Conservation (phyloP, 129 eudicot genomes). For the Artemisia annua region DNA sequence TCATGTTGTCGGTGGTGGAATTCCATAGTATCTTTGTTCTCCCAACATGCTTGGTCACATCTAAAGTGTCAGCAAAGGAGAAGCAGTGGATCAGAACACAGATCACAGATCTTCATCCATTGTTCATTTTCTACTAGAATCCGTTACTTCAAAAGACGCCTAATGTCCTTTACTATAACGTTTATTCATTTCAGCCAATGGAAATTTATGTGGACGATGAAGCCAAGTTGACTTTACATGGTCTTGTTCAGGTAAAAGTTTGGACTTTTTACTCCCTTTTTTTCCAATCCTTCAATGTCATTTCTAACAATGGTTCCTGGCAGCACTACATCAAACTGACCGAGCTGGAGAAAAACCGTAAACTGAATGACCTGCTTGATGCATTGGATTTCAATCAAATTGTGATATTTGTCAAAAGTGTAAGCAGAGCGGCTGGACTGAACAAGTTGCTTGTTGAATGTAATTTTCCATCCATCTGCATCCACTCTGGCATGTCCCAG, state of each 20-base stretch:
- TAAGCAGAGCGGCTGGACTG: constrained; percentile 36
- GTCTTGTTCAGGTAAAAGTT: constrained; percentile 75
- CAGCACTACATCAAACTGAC: constrained; percentile 38
- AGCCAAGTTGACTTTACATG: constrained; percentile 87
- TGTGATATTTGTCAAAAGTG: constrained; percentile 39
- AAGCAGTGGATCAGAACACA: too few relatives aligned
- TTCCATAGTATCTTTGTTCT: too few relatives aligned
- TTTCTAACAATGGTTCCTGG: not conserved
- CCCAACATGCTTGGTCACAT: too few relatives aligned
- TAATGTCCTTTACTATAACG: constrained; percentile 63
- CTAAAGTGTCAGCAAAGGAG: too few relatives aligned
- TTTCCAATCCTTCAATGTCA: not conserved
- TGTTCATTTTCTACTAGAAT: constrained; percentile 14
- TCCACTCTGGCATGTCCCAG: constrained; percentile 41
- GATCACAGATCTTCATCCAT: too few relatives aligned
- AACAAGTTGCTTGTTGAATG: constrained; percentile 40
- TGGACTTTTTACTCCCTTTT: not conserved
- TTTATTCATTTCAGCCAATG: constrained; percentile 88
- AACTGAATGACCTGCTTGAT: constrained; percentile 36
- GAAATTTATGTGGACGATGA: constrained; percentile 92
- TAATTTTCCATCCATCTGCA: constrained; percentile 38
- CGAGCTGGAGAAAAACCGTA: constrained; percentile 41
- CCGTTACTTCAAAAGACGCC: constrained; percentile 36
- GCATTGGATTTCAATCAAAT: constrained; percentile 42
- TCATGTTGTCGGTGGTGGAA: too few relatives aligned